Percentiles rank a stretch among this genome's conserved stretches.
phyloP scores from a whole-genome alignment of 2,329 filamentous ascomycete species.

The Neofusicoccum ribis region DNA sequence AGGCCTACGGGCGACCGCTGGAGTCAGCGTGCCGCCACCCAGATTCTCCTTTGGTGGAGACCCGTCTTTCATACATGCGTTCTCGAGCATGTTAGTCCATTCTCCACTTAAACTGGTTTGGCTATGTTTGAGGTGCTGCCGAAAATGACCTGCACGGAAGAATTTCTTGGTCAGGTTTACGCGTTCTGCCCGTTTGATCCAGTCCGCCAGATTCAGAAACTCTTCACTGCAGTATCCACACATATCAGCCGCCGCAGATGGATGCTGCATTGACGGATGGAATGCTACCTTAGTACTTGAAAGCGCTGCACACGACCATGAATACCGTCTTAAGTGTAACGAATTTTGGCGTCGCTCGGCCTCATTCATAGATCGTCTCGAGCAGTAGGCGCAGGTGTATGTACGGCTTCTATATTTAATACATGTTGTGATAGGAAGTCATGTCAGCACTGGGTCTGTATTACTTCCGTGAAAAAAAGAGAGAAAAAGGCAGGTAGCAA shows the following conservation, averaged over 20 bases:
- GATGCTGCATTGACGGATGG: no score
- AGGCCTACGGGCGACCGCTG: conserved; percentile 27
- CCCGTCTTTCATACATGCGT: conserved; percentile 94
- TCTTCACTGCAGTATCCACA: conserved; percentile 97
- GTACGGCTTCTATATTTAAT: no score
- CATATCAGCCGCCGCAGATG: conserved; percentile 60
- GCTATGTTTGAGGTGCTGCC: conserved; percentile 96
- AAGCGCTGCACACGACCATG: no score
- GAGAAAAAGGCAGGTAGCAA: no score
- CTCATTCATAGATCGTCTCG: no score
- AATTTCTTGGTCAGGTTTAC: conserved; percentile 67
- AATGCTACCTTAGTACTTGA: no score
- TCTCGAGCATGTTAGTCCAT: conserved; percentile 98
- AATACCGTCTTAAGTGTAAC: no score
- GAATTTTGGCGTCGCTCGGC: no score
- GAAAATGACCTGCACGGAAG: conserved; percentile 94
- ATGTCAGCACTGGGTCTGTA: no score
- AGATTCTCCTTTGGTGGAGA: conserved; percentile 54
- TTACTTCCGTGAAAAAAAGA: no score
- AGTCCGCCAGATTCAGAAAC: conserved; percentile 83
- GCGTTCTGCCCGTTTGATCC: conserved; percentile 83
- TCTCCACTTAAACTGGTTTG: conserved; percentile 95
- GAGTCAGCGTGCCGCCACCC: conserved; percentile 27
- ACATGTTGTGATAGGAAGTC: no score
- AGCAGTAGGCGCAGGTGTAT: no score